These are phyloP conservation scores for Porcisia hertigi DNA, from an alignment of 208 protist species.

Conservation along the genomic window DNA sequence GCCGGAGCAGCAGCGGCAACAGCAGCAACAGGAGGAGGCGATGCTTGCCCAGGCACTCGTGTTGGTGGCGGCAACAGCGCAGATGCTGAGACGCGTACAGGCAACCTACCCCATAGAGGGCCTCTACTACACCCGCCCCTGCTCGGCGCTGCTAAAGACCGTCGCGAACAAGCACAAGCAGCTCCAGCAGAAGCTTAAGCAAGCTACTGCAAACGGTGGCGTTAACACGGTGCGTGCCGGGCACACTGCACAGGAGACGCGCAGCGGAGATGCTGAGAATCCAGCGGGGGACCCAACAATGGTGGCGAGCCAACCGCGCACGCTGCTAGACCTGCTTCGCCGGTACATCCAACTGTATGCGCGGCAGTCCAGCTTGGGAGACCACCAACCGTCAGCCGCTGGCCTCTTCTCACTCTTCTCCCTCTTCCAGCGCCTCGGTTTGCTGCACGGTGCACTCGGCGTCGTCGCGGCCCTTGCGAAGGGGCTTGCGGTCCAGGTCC, in stretches of 20 bases:
- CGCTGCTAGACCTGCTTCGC: constrained; percentile 13
- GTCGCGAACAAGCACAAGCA: constrained; percentile 49
- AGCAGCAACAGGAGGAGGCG: constrained; percentile 14
- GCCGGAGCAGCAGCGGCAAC: neutral
- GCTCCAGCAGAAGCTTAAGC: constrained; percentile 11
- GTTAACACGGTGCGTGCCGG: neutral
- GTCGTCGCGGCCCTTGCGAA: neutral
- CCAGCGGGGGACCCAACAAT: neutral
- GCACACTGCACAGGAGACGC: neutral
- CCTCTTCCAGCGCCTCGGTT: constrained; percentile 65
- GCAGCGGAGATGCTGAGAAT: neutral
- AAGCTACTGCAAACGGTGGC: neutral
- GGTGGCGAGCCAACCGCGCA: neutral
- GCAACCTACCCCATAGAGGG: constrained; percentile 23
- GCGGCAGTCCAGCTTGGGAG: neutral
- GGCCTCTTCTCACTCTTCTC: constrained; percentile 29
- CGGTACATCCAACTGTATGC: constrained; percentile 16
- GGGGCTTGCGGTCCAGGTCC: neutral
- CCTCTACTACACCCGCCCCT: constrained; percentile 45
- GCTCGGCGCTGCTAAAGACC: constrained; percentile 47
- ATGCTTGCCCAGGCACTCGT: constrained; percentile 39
- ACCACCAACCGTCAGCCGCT: neutral
- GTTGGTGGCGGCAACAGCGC: constrained; percentile 36
- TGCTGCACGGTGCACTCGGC: constrained; percentile 45
- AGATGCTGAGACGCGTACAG: constrained; percentile 48